Base-by-base conservation (phyloP, 768 basidiomycete species). In the Tricholoma saponaceum region DNA sequence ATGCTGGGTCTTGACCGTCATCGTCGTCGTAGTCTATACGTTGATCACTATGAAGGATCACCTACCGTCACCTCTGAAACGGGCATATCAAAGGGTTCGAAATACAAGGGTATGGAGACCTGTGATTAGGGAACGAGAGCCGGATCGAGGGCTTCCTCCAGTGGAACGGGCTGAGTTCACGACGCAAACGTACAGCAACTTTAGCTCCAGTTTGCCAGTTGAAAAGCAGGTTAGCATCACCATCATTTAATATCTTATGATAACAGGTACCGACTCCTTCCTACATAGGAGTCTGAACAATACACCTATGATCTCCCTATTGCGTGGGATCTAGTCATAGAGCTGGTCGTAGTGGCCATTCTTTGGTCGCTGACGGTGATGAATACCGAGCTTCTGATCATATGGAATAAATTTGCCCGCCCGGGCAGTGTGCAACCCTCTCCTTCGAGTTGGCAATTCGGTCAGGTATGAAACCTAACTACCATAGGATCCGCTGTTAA, bases 351-450 rank as follows among this genome's bases (percentile, higher is more conserved):
- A 5, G 50, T 61, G 7, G n/a, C 52, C 14, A 51, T 65, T 25
- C 30, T 63, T 7, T 65, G 60, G 62, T 56, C 56, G 8, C 5
- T 65, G 20, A 46, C 57, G n/a, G 60, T 65, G 9, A 60, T 65
- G 60, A 65, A 65, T 32, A 63, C 62, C 14, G 64, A 63, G 57
- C 62, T 63, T 3, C 54, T 62, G 16, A 63, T 61, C 18, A 50
- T 25, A 9, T 60, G 58, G 58, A 65, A 60, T 43, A 18, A 51
- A 2, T 62, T 63, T 26, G 50, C 22, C 5, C 41, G 8, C 10
- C 53, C 51, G 18, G 12, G 54, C 16, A 43, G 53, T 14, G 20
- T 16, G 33, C 26, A 30, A 25, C 37, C 37, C 1, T 59, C 60
- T 5, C 44, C 44, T 10, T n/a, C n/a, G n/a, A n/a, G n/a, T n/a